A percentile compares a stretch with the other conserved stretches of the same genome.
Conservation (phyloP, 2,329 filamentous ascomycete genomes). For the Setomelanomma holmii region DNA sequence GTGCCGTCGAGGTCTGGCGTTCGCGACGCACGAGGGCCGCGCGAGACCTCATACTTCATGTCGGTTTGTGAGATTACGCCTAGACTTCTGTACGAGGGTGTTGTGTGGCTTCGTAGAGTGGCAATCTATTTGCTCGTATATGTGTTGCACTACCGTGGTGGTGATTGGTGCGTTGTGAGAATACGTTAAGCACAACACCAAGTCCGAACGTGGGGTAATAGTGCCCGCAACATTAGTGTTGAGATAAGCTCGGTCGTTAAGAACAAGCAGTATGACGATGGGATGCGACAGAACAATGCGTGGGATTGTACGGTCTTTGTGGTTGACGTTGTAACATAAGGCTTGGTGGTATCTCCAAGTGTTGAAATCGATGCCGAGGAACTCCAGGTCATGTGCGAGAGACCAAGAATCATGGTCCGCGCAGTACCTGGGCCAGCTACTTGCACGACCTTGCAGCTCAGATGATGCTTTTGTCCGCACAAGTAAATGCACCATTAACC, state of each 20-base stretch:
- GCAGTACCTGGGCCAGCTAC: no score
- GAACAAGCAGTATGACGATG: no score
- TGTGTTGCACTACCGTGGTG: neutral
- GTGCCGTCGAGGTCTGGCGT: no score
- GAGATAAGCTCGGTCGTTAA: neutral
- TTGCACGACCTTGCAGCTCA: no score
- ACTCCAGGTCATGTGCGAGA: no score
- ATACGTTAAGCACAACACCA: neutral
- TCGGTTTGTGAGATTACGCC: neutral
- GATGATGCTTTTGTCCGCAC: slow-evolving; percentile 35
- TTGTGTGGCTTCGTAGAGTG: neutral
- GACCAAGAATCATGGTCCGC: no score
- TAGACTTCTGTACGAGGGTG: neutral
- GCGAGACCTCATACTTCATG: neutral
- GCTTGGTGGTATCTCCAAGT: no score
- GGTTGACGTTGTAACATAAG: no score
- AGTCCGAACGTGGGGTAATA: neutral
- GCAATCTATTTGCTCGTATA: neutral
- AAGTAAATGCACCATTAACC: slow-evolving; percentile 38
- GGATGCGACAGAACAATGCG: no score
- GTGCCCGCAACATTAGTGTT: neutral
- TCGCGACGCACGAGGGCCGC: neutral
- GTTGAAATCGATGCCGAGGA: no score
- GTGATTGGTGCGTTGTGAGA: neutral
- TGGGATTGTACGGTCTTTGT: no score